Percentiles rank a stretch among this genome's conserved stretches.
Conservation (phyloP, 345 rosid species). For the Pugionium dolabratum region DNA sequence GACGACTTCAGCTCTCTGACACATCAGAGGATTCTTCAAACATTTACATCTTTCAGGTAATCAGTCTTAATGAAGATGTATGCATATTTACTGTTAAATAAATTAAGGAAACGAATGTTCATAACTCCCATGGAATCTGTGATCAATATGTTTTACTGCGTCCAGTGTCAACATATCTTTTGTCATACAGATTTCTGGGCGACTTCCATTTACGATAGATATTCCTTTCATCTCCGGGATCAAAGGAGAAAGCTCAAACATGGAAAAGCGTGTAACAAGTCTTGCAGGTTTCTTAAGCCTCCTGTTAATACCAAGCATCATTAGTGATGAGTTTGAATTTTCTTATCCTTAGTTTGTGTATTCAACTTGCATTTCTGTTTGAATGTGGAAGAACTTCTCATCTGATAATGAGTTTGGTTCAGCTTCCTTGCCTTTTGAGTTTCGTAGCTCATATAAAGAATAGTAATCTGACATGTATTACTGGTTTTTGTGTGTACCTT, state of each 20-base stretch:
- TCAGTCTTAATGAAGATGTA: conserved; percentile 20
- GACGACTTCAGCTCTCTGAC: conserved; percentile 73
- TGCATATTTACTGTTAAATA: conserved; percentile 3
- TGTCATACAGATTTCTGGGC: conserved; percentile 68
- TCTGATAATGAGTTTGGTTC: not conserved
- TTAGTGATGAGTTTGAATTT: conserved; percentile 15
- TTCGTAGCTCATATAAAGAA: conserved; percentile 15
- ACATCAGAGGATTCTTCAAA: conserved; percentile 63
- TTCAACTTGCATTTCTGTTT: conserved; percentile 19
- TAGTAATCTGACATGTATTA: not conserved
- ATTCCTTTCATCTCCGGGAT: conserved; percentile 76
- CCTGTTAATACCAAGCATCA: conserved; percentile 16
- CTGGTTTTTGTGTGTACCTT: not conserved
- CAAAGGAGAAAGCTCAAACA: conserved; percentile 46
- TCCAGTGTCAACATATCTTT: conserved; percentile 25
- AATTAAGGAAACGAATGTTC: not conserved
- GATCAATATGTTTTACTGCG: conserved; percentile 11
- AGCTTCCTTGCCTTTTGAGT: conserved; percentile 6
- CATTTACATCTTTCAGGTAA: conserved; percentile 85
- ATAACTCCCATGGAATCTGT: conserved; percentile 1
- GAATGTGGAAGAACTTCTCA: conserved; percentile 14
- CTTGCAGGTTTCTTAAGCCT: conserved; percentile 62
- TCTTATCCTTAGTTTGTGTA: conserved; percentile 12
- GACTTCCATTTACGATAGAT: conserved; percentile 71
- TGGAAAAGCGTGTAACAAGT: conserved; percentile 66